These are phyloP conservation scores for Parathielavia appendiculata DNA, from an alignment of 495 filamentous ascomycete genomes.

Conservation along the genomic window DNA sequence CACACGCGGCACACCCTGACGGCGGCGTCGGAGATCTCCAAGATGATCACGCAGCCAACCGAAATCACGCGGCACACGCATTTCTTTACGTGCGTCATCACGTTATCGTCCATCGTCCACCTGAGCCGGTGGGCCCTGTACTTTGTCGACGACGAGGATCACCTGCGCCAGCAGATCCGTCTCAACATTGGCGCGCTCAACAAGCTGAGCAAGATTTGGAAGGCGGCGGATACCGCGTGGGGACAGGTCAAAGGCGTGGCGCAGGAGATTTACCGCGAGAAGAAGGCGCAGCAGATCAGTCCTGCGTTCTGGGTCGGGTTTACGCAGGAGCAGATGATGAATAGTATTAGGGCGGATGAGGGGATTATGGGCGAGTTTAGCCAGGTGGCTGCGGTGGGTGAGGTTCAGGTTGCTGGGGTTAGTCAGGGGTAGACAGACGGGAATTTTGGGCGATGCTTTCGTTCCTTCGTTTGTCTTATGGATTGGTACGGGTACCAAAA, in stretches of 20 bases:
- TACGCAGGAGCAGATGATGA: conserved; percentile 52
- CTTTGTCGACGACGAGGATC: conserved; percentile 56
- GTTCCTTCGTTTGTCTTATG: neutral
- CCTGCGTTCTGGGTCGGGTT: conserved; percentile 50
- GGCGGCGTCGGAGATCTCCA: conserved; percentile 70
- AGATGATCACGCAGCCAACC: conserved; percentile 70
- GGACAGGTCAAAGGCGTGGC: conserved; percentile 69
- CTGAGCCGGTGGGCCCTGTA: conserved; percentile 57
- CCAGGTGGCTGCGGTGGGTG: conserved; percentile 7
- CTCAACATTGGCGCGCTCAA: conserved; percentile 81
- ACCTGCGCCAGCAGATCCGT: conserved; percentile 70
- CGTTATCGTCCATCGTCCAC: conserved; percentile 60
- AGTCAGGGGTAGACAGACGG: conserved; percentile 4
- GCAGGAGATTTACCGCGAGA: conserved; percentile 55
- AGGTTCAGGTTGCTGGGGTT: neutral
- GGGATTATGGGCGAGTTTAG: conserved; percentile 51
- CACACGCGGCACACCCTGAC: conserved; percentile 78
- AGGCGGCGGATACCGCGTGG: conserved; percentile 66
- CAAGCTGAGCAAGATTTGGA: conserved; percentile 68
- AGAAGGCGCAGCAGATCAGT: conserved; percentile 50
- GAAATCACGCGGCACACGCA: conserved; percentile 73
- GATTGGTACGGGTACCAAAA: neutral
- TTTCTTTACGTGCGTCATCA: conserved; percentile 83
- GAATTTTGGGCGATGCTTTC: too few species aligned
- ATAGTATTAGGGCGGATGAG: conserved; percentile 49